phyloP scores from a whole-genome alignment of 1,139 yeast genomes.

The Nematodospora anomalae region DNA sequence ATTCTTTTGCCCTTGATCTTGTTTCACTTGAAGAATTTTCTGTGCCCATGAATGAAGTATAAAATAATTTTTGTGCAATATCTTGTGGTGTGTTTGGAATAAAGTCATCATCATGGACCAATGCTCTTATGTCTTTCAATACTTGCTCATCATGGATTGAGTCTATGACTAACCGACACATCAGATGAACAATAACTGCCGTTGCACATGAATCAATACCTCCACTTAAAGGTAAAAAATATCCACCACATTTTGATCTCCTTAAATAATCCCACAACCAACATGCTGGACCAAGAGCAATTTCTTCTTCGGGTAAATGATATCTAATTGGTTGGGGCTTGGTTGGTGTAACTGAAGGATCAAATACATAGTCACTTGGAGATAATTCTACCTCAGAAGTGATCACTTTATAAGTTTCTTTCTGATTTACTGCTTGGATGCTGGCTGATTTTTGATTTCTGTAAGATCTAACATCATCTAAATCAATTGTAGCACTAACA shows the following conservation, averaged over 20 bases:
- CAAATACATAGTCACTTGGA: conserved; percentile 56
- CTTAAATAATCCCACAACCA: conserved; percentile 99
- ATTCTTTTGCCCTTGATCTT: conserved; percentile 73
- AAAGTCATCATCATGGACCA: conserved; percentile 61
- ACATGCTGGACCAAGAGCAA: conserved; percentile 97
- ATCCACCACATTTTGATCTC: conserved; percentile 87
- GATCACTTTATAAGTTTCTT: conserved; percentile 59
- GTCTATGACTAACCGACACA: conserved; percentile 81
- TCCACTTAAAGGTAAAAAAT: conserved; percentile 89
- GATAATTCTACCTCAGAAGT: conserved; percentile 62
- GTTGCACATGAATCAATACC: conserved; percentile 99
- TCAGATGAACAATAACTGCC: conserved; percentile 87
- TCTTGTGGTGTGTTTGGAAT: conserved; percentile 73
- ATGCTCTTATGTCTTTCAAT: conserved; percentile 64
- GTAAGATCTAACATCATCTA: conserved; percentile 86
- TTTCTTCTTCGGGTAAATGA: conserved; percentile 90
- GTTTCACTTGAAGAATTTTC: conserved; percentile 88
- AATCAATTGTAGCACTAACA: conserved; percentile 86
- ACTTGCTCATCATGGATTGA: conserved; percentile 69
- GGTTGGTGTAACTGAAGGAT: conserved; percentile 67
- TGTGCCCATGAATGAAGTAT: conserved; percentile 95
- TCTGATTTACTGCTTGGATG: conserved; percentile 61
- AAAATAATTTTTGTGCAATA: conserved; percentile 72
- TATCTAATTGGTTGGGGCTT: conserved; percentile 50
- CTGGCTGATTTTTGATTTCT: conserved; percentile 79